These are phyloP conservation scores for Penicillium arizonense DNA, from an alignment of 495 filamentous ascomycete species.

Conservation along the genomic window DNA sequence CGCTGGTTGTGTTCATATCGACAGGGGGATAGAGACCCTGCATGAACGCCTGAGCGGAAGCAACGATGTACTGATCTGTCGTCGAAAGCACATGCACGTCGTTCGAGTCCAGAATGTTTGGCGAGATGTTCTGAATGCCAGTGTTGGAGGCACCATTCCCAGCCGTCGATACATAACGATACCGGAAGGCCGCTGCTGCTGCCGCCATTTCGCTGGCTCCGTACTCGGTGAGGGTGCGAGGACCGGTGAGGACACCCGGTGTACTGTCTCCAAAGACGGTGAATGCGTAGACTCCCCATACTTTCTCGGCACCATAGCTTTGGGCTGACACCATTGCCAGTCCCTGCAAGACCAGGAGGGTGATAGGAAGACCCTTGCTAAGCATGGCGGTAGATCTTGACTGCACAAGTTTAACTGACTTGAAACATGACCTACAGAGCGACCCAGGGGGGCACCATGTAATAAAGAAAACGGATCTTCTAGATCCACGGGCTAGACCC, in stretches of 20 bases:
- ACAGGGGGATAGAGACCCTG: constrained; percentile 80
- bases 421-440: background rate
- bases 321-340: constrained; percentile 21
- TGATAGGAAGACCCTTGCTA: constrained; percentile 7
- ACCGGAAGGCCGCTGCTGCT: constrained; percentile 61
- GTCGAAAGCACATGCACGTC: constrained; percentile 46
- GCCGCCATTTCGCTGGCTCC: constrained; percentile 65
- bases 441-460: background rate
- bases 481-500: constrained; percentile 15
- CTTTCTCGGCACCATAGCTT: constrained; percentile 43
- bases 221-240: constrained; percentile 58
- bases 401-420: background rate
- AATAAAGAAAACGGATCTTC: background rate
- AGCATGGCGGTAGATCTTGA: constrained; percentile 9
- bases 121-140: constrained; percentile 41
- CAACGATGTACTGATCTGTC: constrained; percentile 49
- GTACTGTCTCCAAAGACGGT: constrained; percentile 73
- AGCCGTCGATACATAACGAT: constrained; percentile 53
- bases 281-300: constrained; percentile 70
- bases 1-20: constrained; percentile 36
- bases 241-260: constrained; percentile 45
- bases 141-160: constrained; percentile 32
- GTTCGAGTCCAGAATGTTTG: constrained; percentile 42
- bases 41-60: constrained; percentile 71
- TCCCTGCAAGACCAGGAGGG: constrained; percentile 14